Conservation (phyloP, 768 basidiomycete genomes). For the Rhodotorula diobovata region DNA sequence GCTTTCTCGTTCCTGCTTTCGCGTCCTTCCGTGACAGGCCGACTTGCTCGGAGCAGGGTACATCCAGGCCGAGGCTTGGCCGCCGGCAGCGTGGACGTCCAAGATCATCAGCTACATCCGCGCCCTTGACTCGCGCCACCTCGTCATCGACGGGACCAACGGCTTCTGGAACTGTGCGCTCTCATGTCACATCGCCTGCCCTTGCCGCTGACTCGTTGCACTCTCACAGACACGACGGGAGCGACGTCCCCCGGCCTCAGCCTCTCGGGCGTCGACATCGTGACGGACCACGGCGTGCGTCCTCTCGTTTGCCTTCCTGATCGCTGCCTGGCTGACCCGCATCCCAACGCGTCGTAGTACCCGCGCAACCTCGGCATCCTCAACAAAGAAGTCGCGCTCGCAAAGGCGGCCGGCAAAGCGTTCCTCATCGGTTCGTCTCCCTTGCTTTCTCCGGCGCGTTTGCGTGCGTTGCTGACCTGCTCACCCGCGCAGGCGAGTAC, state of each 20-base stretch:
- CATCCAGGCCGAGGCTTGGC: slow-evolving; percentile 29
- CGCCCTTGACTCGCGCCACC: slow-evolving; percentile 3
- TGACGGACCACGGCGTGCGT: slow-evolving; percentile 28
- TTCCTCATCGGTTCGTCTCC: slow-evolving; percentile 23
- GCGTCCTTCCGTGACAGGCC: not conserved
- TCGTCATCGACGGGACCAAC: slow-evolving; percentile 31
- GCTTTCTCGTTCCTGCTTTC: not conserved
- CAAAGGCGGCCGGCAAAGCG: slow-evolving; percentile 1
- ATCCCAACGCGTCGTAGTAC: not conserved
- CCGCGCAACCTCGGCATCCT: slow-evolving; percentile 28
- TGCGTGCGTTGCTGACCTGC: fast-evolving
- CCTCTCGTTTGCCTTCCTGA: not conserved
- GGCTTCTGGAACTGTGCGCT: slow-evolving; percentile 31
- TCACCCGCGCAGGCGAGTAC: slow-evolving; percentile 13
- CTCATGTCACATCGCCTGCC: too few species aligned
- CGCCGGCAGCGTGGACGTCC: slow-evolving; percentile 15
- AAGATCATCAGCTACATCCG: not conserved
- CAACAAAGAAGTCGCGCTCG: slow-evolving; percentile 7
- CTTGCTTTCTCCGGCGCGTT: not conserved
- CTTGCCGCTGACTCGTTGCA: not conserved
- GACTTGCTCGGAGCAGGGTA: not conserved
- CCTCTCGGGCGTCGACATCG: slow-evolving; percentile 13
- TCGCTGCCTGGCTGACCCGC: not conserved
- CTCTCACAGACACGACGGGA: slow-evolving; percentile 3
- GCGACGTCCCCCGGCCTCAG: not conserved